Conservation (phyloP, 1,139 yeast genomes). For the Yamadazyma pseudoaaseri region DNA sequence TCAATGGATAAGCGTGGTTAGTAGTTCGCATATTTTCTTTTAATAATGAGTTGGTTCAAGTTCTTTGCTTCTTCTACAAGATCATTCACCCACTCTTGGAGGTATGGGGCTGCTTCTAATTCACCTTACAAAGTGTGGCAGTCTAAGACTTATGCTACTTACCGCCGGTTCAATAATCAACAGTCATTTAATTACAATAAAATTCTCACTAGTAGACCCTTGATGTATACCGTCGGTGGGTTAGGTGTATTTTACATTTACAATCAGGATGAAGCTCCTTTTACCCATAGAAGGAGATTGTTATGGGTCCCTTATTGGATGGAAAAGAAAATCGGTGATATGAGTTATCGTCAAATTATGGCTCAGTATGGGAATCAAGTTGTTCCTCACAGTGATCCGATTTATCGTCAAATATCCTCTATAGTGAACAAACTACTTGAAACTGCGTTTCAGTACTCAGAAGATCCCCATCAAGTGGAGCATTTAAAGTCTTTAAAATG, state of each 20-base stretch:
- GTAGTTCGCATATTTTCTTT: too few relatives aligned
- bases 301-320: constrained; percentile 70
- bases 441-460: constrained; percentile 43
- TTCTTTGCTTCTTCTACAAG: too few relatives aligned
- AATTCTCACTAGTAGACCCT: constrained; percentile 18
- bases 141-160: constrained; percentile 13
- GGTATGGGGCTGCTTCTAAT: too few relatives aligned
- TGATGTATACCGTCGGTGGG: constrained; percentile 21
- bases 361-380: constrained; percentile 44
- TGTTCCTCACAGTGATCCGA: constrained; percentile 54
- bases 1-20: too few relatives aligned
- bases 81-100: too few relatives aligned
- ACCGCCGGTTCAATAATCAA: constrained; percentile 21
- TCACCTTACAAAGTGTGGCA: too few relatives aligned
- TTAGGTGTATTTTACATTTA: constrained; percentile 50
- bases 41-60: too few relatives aligned
- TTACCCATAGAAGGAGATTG: constrained; percentile 70
- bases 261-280: constrained; percentile 80
- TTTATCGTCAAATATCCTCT: constrained; percentile 50
- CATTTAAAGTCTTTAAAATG: constrained; percentile 55
- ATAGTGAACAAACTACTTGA: constrained; percentile 67
- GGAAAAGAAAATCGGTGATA: constrained; percentile 68
- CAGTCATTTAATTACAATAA: constrained; percentile 10
- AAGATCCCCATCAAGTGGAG: constrained; percentile 22
- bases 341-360: constrained; percentile 62